These are phyloP conservation scores for Ceriops zippeliana DNA, from an alignment of 345 rosid genomes.

Conservation along the genomic window DNA sequence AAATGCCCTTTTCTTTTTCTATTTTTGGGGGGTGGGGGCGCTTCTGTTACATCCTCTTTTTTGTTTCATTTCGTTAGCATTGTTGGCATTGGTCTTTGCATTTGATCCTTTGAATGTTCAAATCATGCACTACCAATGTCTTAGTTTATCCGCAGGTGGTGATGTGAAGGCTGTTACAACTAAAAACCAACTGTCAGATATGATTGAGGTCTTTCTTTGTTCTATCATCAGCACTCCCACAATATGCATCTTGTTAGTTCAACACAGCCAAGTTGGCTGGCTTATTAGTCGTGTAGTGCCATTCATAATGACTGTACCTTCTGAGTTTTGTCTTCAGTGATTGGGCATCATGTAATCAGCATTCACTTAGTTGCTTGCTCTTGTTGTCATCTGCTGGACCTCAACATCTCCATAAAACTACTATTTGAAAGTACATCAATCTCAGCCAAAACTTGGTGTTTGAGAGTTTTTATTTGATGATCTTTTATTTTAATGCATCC, in stretches of 20 bases:
- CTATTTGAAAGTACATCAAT: too few relatives aligned
- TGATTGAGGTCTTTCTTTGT: conserved; percentile 77
- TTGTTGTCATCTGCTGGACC: too few relatives aligned
- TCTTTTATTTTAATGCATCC: too few relatives aligned
- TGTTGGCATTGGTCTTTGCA: background rate
- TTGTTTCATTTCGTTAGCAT: background rate
- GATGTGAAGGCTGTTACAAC: conserved; percentile 79
- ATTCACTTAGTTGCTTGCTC: too few relatives aligned
- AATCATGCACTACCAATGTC: conserved; percentile 32
- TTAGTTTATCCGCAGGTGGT: conserved; percentile 81
- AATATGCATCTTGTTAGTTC: conserved; percentile 1
- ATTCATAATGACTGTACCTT: background rate
- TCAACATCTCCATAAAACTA: too few relatives aligned
- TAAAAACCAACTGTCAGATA: conserved; percentile 61
- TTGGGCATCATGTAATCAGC: too few relatives aligned
- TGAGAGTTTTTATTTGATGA: too few relatives aligned
- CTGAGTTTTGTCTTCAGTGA: too few relatives aligned
- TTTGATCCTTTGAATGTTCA: background rate
- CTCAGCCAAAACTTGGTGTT: too few relatives aligned
- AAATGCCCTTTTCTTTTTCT: too few relatives aligned
- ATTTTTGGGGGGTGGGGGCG: too few relatives aligned
- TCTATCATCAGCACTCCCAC: conserved; percentile 13
- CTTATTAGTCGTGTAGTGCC: background rate
- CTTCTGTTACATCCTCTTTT: background rate
- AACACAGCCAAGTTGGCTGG: background rate